Evolutionary conservation across 306 rosid species (phyloP).

Genomic region (Cicer chorassanicum): DNA sequence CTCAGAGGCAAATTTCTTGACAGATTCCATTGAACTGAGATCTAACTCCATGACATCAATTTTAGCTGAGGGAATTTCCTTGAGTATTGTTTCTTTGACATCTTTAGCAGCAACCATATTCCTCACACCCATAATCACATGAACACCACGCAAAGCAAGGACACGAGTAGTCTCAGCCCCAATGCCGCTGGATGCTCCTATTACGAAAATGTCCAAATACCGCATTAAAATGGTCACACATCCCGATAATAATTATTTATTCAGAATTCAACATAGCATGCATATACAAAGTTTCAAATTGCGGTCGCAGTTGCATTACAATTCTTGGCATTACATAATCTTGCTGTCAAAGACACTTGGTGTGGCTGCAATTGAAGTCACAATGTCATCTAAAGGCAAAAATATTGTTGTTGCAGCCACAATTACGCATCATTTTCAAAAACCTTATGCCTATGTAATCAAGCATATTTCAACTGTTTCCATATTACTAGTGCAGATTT

Average conservation of each 20-base stretch:
- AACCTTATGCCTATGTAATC: not conserved
- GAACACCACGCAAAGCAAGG: slow-evolving; percentile 87
- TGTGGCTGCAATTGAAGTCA: not conserved
- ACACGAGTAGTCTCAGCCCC: slow-evolving; percentile 86
- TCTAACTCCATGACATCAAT: slow-evolving; percentile 85
- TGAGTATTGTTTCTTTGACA: slow-evolving; percentile 64
- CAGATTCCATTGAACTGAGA: slow-evolving; percentile 75
- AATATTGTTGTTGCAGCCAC: no score
- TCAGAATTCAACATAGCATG: slow-evolving; percentile 30
- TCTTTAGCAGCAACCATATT: slow-evolving; percentile 63
- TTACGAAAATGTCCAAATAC: slow-evolving; percentile 37
- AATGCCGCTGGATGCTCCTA: slow-evolving; percentile 95
- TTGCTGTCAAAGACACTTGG: not conserved
- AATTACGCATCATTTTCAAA: not conserved
- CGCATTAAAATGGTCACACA: slow-evolving; percentile 31
- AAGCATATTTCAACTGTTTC: not conserved
- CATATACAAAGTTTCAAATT: not conserved
- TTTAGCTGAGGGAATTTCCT: slow-evolving; percentile 79
- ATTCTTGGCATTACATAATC: not conserved
- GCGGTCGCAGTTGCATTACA: not conserved
- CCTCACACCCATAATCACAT: slow-evolving; percentile 85
- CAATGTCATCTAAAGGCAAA: not conserved
- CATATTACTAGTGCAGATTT: no score
- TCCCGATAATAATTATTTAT: slow-evolving; percentile 6
- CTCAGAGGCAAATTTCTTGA: slow-evolving; percentile 77